Percentiles rank a stretch among this genome's conserved stretches.
These are phyloP conservation scores for Coelastrella sp. DNA, from an alignment of 139 green algal genomes.

Conservation along the genomic window DNA sequence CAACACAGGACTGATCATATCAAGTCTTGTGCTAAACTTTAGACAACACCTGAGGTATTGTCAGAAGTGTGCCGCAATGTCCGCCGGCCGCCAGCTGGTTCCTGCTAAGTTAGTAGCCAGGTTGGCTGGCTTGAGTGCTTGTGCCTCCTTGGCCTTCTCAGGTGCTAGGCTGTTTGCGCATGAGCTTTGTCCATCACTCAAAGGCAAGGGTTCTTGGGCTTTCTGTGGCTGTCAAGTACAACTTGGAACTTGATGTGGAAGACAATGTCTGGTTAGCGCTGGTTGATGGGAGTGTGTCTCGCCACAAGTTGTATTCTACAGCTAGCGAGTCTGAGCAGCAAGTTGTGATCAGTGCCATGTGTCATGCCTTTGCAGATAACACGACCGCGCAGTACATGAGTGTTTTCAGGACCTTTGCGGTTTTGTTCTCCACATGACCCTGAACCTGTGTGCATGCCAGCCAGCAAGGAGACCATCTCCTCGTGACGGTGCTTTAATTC, in stretches of 20 bases:
- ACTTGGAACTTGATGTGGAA: not conserved
- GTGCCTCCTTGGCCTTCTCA: conserved; percentile 11
- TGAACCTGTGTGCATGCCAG: not conserved
- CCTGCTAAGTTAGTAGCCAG: conserved; percentile 9
- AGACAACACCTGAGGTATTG: no score
- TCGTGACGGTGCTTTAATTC: not conserved
- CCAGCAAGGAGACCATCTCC: not conserved
- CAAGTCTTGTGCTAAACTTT: conserved; percentile 17
- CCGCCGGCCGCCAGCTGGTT: no score
- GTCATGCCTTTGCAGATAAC: no score
- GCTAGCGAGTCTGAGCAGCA: not conserved
- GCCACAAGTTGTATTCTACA: not conserved
- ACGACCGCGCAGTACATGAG: not conserved
- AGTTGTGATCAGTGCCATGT: not conserved
- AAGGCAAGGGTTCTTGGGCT: conserved; percentile 1
- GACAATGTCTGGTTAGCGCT: not conserved
- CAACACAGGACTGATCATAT: not conserved
- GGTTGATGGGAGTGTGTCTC: not conserved
- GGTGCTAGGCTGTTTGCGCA: conserved; percentile 6
- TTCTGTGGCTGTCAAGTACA: not conserved
- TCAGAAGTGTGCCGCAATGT: not conserved
- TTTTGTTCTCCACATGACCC: conserved; percentile 6
- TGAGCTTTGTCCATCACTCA: conserved; percentile 1
- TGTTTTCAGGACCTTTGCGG: not conserved
- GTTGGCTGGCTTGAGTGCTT: not conserved